Percentiles rank a stretch among this genome's conserved stretches.
Conservation (phyloP, 176 grass and related monocot species). For the Carex scoparia region DNA sequence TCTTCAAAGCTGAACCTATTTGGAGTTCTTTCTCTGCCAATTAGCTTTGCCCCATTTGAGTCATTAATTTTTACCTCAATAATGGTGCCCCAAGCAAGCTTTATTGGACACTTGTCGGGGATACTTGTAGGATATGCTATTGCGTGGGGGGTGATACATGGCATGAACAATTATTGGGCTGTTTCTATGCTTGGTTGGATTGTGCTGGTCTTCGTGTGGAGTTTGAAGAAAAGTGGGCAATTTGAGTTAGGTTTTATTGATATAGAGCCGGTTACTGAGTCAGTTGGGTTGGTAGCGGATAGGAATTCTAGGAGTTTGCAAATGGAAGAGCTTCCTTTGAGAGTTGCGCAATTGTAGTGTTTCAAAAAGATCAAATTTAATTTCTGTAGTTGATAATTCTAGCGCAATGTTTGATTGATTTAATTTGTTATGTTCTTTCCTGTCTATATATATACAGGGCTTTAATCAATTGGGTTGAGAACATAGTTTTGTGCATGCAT, state of each 20-base stretch:
- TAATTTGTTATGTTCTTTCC: background rate
- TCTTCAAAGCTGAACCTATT: slow-evolving; percentile 82
- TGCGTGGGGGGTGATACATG: slow-evolving; percentile 88
- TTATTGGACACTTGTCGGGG: slow-evolving; percentile 80
- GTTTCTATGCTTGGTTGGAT: slow-evolving; percentile 84
- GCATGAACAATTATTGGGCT: slow-evolving; percentile 98
- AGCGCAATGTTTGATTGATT: background rate
- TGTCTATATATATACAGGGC: background rate
- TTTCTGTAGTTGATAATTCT: background rate
- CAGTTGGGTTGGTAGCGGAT: slow-evolving; percentile 48
- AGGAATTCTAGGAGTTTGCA: slow-evolving; percentile 49
- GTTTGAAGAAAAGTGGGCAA: slow-evolving; percentile 72
- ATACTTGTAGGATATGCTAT: slow-evolving; percentile 87
- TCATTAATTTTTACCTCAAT: slow-evolving; percentile 95
- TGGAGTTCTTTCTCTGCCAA: slow-evolving; percentile 80
- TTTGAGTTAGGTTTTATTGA: slow-evolving; percentile 70
- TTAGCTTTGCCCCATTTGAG: slow-evolving; percentile 94
- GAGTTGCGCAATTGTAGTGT: slow-evolving; percentile 41
- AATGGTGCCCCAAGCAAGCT: slow-evolving; percentile 95
- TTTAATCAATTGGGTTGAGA: background rate
- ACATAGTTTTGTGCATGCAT: slow-evolving; percentile 2
- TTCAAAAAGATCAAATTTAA: background rate
- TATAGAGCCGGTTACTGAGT: slow-evolving; percentile 61
- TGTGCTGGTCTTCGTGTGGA: slow-evolving; percentile 63
- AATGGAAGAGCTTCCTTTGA: slow-evolving; percentile 44